Evolutionary conservation across 2,329 filamentous ascomycete species (phyloP).

Genomic region (Monosporascus sp.): DNA sequence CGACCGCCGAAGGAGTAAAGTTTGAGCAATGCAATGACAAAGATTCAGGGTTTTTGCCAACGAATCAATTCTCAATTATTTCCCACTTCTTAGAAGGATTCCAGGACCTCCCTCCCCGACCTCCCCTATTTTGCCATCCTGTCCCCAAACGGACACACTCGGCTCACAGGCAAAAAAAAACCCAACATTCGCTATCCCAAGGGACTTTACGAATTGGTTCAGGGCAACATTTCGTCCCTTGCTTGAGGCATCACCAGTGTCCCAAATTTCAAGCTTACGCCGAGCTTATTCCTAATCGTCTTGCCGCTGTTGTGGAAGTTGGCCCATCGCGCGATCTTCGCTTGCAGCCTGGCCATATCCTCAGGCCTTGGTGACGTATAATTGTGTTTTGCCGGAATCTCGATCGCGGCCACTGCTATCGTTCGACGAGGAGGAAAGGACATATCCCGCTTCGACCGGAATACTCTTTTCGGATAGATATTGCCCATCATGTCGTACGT

Average conservation of each 20-base stretch:
- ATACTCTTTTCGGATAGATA: background rate
- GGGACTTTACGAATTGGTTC: no score
- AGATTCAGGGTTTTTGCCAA: background rate
- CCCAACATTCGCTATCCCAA: background rate
- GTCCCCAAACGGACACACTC: background rate
- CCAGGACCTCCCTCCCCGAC: background rate
- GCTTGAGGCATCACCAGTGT: background rate
- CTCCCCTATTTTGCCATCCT: background rate
- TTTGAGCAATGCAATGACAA: background rate
- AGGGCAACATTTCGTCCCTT: background rate
- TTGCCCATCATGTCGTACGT: slow-evolving; percentile 4
- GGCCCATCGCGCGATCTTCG: background rate
- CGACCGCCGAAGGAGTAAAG: no score
- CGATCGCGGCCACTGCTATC: background rate
- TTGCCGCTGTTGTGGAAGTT: background rate
- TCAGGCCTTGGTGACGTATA: no score
- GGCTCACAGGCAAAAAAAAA: background rate
- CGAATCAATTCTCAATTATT: background rate
- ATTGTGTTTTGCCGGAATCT: background rate
- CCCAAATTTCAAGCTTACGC: background rate
- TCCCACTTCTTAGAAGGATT: background rate
- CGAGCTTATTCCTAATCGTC: background rate
- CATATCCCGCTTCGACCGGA: background rate
- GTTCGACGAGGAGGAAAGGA: background rate
- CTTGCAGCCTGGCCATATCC: background rate